Evolutionary conservation across 2,329 filamentous ascomycete genomes (phyloP), one percentile per base, ranked within the genome.

Genomic region (Trichoderma arundinaceum): DNA sequence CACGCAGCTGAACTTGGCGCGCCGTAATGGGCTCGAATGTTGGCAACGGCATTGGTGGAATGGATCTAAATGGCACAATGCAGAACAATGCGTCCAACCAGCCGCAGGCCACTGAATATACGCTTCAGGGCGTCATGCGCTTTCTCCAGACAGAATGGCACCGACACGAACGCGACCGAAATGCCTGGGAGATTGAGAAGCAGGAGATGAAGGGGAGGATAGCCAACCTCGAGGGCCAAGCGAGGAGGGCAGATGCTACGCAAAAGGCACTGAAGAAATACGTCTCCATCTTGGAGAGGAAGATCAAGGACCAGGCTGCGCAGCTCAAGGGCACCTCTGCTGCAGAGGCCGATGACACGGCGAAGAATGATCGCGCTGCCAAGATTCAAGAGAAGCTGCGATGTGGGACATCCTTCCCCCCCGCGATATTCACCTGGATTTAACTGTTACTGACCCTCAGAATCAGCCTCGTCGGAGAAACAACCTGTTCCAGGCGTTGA

Each of bases 61-160:
- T 81, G 77, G 82, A 84, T 58, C 77, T 78, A 74, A 77, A 72
- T 69, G 77, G 74, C 70, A 78, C 76, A 74, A 81, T 80, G 79
- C 80, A 80, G 74, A 74, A 77, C 70, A 79, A 80, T 72, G 77
- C 78, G 71, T 72, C 77, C 67, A 83, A 82, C 74, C 81, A 85
- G 70, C 85, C 84, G 48, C 83, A 83, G 72, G 84, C 84, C 68
- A 88, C 86, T 68, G 86, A 88, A 71, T 88, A 88, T 71, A 88
- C 86, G 7, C 77, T 88, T 43, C 86, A 88, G 78, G 86, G 95
- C 75, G 95, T 99, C 43, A 99, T 99, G 95, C 94, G 95, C 79
- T 99, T 99, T 78, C 88, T 99, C 44, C 95, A 99, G 81, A 95
- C 95, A 54, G 94, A 99, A 86, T 99, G 95, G 95, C 95, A 99